These are phyloP conservation scores for Diaporthe eres DNA, from an alignment of 2,329 filamentous ascomycete genomes.

Conservation along the genomic window DNA sequence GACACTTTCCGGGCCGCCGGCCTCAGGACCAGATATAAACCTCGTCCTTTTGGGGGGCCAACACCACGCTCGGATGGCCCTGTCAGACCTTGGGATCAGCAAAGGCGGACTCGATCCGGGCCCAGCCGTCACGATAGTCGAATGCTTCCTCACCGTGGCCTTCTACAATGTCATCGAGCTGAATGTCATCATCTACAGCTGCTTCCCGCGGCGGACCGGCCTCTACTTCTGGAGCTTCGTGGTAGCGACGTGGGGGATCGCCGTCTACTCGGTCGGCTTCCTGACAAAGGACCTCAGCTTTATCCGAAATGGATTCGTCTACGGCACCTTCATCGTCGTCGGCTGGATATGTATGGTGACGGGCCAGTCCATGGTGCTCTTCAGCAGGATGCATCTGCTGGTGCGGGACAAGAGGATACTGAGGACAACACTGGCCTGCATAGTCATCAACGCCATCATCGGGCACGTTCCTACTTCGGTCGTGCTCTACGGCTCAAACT, in stretches of 20 bases:
- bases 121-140: slow-evolving; percentile 20
- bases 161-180: slow-evolving; percentile 34
- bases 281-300: slow-evolving; percentile 27
- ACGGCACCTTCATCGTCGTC: slow-evolving; percentile 6
- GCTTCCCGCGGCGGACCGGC: slow-evolving; percentile 13
- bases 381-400: slow-evolving; percentile 73
- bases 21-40: slow-evolving; percentile 1
- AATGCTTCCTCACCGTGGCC: slow-evolving; percentile 27
- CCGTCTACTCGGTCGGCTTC: slow-evolving; percentile 31
- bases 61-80: slow-evolving; percentile 11
- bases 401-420: slow-evolving; percentile 63
- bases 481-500: slow-evolving; percentile 48
- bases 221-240: slow-evolving; percentile 39
- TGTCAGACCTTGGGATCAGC: slow-evolving; percentile 24
- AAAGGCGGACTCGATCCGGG: slow-evolving; percentile 18
- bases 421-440: slow-evolving; percentile 66
- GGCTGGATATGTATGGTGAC: slow-evolving; percentile 71
- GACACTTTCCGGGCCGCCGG: background rate
- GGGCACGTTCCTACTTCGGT: slow-evolving; percentile 68
- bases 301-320: slow-evolving; percentile 15
- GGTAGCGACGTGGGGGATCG: slow-evolving; percentile 23
- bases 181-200: slow-evolving; percentile 32
- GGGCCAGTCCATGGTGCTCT: slow-evolving; percentile 70
- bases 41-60: background rate
- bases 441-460: slow-evolving; percentile 66